Percentiles rank a stretch among this genome's conserved stretches.
phyloP scores from a whole-genome alignment of 73 alveolate species.

The Tetrahymena elliotti region DNA sequence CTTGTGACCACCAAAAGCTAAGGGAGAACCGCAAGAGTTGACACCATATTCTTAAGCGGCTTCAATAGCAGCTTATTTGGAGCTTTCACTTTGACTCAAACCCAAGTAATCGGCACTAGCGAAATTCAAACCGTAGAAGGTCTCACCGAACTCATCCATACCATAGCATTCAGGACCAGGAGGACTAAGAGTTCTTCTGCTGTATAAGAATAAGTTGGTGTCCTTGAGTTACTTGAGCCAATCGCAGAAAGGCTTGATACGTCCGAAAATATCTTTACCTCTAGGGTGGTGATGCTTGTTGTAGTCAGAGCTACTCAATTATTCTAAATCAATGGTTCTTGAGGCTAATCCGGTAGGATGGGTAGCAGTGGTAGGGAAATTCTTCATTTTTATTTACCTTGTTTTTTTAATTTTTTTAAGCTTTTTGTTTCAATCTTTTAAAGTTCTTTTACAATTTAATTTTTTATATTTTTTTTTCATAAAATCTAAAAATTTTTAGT shows the following conservation, averaged over 20 bases:
- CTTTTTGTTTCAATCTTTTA: not conserved
- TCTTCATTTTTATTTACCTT: not conserved
- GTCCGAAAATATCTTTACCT: constrained; percentile 15
- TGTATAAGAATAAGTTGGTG: constrained; percentile 16
- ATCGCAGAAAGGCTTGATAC: not conserved
- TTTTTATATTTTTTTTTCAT: not conserved
- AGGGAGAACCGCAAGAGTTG: constrained; percentile 45
- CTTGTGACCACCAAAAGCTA: constrained; percentile 43
- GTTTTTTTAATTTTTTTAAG: not conserved
- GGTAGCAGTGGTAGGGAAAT: not conserved
- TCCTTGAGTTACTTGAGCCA: constrained; percentile 2
- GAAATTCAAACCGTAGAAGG: constrained; percentile 33
- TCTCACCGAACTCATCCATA: constrained; percentile 44
- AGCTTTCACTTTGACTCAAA: constrained; percentile 24
- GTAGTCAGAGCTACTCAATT: not conserved
- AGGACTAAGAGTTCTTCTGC: constrained; percentile 34
- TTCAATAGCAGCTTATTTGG: constrained; percentile 30
- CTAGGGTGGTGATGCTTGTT: not conserved
- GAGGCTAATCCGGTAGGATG: not conserved
- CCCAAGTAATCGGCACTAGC: constrained; percentile 45
- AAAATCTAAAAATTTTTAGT: not conserved
- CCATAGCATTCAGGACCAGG: constrained; percentile 47
- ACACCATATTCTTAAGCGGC: constrained; percentile 40
- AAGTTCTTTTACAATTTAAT: not conserved
- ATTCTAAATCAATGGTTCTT: not conserved